phyloP scores from a whole-genome alignment of 2,329 filamentous ascomycete genomes.

The Rutstroemia sp. region DNA sequence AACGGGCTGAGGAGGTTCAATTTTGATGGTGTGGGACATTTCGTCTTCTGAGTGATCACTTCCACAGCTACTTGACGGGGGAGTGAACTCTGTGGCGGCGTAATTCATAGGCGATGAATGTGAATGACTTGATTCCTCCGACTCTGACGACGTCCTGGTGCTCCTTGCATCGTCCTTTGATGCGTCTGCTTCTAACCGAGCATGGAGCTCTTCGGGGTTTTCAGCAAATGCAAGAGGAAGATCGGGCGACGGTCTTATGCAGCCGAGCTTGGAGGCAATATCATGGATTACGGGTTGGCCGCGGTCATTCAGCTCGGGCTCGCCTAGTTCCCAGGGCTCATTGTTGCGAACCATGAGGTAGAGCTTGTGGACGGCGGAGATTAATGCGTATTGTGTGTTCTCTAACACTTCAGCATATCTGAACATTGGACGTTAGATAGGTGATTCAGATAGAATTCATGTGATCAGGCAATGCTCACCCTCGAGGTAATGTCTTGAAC shows the following conservation, averaged over 20 bases:
- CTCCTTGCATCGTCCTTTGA: slow-evolving; percentile 11
- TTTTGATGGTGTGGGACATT: not conserved
- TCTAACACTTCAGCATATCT: slow-evolving; percentile 59
- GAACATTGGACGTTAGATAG: not conserved
- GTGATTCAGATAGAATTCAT: slow-evolving; percentile 4
- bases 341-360: slow-evolving; percentile 55
- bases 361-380: slow-evolving; percentile 58
- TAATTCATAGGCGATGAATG: slow-evolving; percentile 18
- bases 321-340: slow-evolving; percentile 54
- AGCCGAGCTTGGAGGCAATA: slow-evolving; percentile 56
- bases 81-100: slow-evolving; percentile 14
- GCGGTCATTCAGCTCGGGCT: slow-evolving; percentile 55
- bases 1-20: not conserved
- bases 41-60: slow-evolving; percentile 21
- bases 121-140: slow-evolving; percentile 12
- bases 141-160: slow-evolving; percentile 13
- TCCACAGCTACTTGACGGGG: slow-evolving; percentile 20
- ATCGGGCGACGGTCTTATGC: slow-evolving; percentile 55
- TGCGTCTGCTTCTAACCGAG: slow-evolving; percentile 40
- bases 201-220: slow-evolving; percentile 48
- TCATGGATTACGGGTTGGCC: slow-evolving; percentile 58
- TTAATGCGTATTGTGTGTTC: slow-evolving; percentile 57
- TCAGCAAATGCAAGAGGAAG: slow-evolving; percentile 53
- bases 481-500: slow-evolving; percentile 57
- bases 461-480: slow-evolving; percentile 35